phyloP scores from a whole-genome alignment of 2,329 filamentous ascomycete species.

The Aspergillus sergii region DNA sequence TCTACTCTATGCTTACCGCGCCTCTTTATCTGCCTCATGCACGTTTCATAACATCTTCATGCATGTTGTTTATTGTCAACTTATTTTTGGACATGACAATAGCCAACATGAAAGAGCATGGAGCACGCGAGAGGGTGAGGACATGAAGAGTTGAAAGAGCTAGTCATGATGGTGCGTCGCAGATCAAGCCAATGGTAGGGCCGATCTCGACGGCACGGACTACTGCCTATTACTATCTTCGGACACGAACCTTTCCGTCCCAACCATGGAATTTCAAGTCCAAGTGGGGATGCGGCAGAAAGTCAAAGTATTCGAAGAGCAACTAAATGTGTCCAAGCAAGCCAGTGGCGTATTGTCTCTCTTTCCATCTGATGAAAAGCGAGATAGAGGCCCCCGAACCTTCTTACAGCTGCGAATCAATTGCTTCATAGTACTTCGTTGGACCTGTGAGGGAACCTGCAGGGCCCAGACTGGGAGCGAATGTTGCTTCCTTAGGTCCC shows the following conservation, averaged over 20 bases:
- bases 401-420: background rate
- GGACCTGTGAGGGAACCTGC: background rate
- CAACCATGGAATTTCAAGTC: background rate
- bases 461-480: background rate
- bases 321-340: background rate
- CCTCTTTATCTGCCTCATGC: constrained; percentile 2
- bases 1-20: background rate
- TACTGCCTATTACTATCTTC: background rate
- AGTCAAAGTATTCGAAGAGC: background rate
- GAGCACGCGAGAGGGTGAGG: background rate
- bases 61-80: background rate
- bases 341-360: background rate
- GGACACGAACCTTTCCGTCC: background rate
- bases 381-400: background rate
- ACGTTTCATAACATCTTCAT: constrained; percentile 1
- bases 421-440: background rate
- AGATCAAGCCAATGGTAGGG: background rate
- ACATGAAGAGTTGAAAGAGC: background rate
- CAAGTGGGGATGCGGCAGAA: background rate
- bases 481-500: background rate
- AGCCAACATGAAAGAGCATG: background rate
- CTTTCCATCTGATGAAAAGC: background rate
- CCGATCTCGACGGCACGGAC: background rate
- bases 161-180: background rate
- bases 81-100: constrained; percentile 3